These are phyloP conservation scores for Lunasporangiospora selenospora DNA, from an alignment of 192 early-diverging fungal genomes.

Conservation along the genomic window DNA sequence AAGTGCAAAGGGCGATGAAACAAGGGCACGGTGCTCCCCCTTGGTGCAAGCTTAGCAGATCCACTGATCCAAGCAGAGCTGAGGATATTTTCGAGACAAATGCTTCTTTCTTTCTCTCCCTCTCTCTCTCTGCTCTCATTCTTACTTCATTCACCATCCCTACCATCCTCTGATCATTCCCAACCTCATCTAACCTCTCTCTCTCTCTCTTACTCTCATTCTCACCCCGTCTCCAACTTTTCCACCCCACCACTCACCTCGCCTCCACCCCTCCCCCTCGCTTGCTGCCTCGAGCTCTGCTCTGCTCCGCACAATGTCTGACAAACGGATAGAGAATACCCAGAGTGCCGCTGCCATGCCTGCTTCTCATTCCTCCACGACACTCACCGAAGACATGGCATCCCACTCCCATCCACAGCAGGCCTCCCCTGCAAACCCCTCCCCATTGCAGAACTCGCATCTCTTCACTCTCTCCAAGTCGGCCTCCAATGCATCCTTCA, in stretches of 20 bases:
- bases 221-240: background rate
- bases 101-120: background rate
- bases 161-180: background rate
- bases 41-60: too few relatives aligned
- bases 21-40: too few relatives aligned
- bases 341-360: too few relatives aligned
- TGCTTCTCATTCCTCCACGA: constrained; percentile 32
- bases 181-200: background rate
- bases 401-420: constrained; percentile 1
- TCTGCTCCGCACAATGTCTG: background rate
- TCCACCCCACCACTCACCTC: background rate
- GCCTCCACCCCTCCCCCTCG: background rate
- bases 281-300: background rate
- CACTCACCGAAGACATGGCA: constrained; percentile 24
- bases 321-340: constrained; percentile 1
- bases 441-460: background rate
- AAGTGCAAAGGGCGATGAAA: too few relatives aligned
- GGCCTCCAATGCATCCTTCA: constrained; percentile 23
- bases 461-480: constrained; percentile 1
- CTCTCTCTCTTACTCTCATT: background rate
- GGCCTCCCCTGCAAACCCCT: constrained; percentile 3
- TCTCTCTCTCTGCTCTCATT: background rate
- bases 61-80: too few relatives aligned
- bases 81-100: too few relatives aligned
- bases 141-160: background rate